These are phyloP conservation scores for Talaromyces amestolkiae DNA, from an alignment of 2,329 filamentous ascomycete species.

Conservation along the genomic window DNA sequence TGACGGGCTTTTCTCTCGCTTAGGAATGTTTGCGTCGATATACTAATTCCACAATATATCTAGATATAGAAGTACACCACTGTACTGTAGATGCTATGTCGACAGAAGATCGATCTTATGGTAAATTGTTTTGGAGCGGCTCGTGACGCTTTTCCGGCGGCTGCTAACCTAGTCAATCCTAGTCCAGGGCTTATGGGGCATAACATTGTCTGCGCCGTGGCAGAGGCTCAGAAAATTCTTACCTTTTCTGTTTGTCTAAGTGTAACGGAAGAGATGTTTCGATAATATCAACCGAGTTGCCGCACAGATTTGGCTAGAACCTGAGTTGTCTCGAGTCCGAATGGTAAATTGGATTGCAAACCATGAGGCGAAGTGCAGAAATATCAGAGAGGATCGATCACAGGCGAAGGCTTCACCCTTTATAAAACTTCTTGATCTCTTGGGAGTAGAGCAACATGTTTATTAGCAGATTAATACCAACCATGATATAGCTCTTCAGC, in stretches of 20 bases:
- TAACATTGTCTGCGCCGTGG: not conserved
- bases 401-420: not conserved
- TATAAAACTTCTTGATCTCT: not conserved
- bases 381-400: not conserved
- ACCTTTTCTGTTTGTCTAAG: not conserved
- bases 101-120: not conserved
- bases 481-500: not conserved
- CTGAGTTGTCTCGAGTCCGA: not conserved
- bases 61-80: not conserved
- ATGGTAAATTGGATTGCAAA: not conserved
- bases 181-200: not conserved
- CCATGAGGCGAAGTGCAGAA: not conserved
- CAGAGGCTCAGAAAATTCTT: not conserved
- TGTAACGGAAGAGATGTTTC: not conserved
- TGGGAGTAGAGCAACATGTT: not conserved
- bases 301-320: not conserved
- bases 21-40: not conserved
- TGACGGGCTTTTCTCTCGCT: not conserved
- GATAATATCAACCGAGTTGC: not conserved
- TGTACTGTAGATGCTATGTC: not conserved
- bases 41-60: not conserved
- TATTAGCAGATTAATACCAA: constrained; percentile 5
- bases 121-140: constrained; percentile 8
- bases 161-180: constrained; percentile 15
- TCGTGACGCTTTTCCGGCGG: constrained; percentile 17